phyloP scores from a whole-genome alignment of 805 yeast genomes.

The Saccharomyces kudriavzevii region DNA sequence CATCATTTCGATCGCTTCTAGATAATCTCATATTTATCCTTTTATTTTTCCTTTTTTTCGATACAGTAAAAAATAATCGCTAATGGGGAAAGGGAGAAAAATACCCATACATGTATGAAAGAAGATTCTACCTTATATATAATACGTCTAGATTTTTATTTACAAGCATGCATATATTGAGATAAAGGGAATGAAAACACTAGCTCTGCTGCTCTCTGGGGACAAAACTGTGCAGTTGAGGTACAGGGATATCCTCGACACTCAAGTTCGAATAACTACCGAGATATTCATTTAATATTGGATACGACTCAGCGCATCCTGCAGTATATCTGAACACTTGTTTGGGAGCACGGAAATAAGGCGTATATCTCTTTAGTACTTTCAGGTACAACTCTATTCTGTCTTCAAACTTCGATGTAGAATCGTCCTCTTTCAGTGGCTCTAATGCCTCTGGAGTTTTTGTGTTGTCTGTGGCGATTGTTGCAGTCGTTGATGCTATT shows the following conservation, averaged over 20 bases:
- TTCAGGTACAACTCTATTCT: constrained; percentile 44
- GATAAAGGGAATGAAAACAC: neutral
- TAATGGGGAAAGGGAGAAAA: neutral
- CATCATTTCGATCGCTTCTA: neutral
- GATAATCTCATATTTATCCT: neutral
- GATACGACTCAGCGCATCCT: constrained; percentile 31
- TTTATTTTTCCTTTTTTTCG: neutral
- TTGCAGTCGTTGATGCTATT: constrained; percentile 10
- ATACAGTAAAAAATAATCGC: neutral
- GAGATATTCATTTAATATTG: constrained; percentile 27
- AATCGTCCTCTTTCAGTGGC: neutral
- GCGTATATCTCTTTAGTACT: constrained; percentile 38
- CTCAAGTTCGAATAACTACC: constrained; percentile 19
- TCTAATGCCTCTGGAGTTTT: neutral
- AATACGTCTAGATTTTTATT: neutral
- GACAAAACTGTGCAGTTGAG: constrained; percentile 28
- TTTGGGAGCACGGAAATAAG: constrained; percentile 34
- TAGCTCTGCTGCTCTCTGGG: neutral
- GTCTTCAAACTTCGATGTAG: constrained; percentile 17
- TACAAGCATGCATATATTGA: neutral
- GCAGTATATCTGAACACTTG: constrained; percentile 33
- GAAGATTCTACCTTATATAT: neutral
- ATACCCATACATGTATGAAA: neutral
- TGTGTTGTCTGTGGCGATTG: neutral
- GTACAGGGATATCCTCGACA: constrained; percentile 29